Conservation (phyloP, 805 yeast genomes). For the Priceomyces carsonii region DNA sequence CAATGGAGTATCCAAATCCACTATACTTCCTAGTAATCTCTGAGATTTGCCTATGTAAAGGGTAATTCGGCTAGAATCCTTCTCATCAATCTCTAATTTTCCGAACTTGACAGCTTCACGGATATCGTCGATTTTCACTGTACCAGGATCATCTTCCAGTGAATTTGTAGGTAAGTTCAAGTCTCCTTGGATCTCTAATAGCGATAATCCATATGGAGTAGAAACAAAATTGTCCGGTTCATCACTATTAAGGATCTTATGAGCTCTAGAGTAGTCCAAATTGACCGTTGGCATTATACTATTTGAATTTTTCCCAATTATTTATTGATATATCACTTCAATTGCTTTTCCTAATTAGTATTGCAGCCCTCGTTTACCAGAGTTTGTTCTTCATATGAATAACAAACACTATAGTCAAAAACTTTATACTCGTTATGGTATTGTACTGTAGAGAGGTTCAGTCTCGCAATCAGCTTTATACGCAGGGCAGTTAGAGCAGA, state of each 20-base stretch:
- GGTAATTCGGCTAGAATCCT: slow-evolving; percentile 46
- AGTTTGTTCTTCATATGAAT: no score
- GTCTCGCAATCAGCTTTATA: no score
- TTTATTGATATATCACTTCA: no score
- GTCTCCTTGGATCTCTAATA: slow-evolving; percentile 77
- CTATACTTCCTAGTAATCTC: slow-evolving; percentile 62
- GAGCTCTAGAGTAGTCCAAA: slow-evolving; percentile 17
- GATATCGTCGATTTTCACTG: slow-evolving; percentile 32
- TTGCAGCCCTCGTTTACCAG: no score
- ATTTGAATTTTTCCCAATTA: no score
- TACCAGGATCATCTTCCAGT: slow-evolving; percentile 15
- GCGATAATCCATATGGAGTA: slow-evolving; percentile 59
- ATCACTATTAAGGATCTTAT: slow-evolving; percentile 7
- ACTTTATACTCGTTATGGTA: no score
- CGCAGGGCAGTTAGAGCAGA: no score
- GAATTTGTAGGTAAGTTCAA: slow-evolving; percentile 46
- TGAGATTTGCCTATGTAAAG: slow-evolving; percentile 70
- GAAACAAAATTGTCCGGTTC: slow-evolving; percentile 26
- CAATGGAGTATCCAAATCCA: slow-evolving; percentile 61
- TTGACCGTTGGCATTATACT: slow-evolving; percentile 20
- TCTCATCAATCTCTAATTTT: slow-evolving; percentile 43
- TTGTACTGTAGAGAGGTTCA: no score
- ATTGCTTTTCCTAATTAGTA: no score
- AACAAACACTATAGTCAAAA: no score
- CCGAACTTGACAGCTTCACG: slow-evolving; percentile 55